Conservation (phyloP, 148 eudicot genomes). For the Fagopyrum homotropicum region DNA sequence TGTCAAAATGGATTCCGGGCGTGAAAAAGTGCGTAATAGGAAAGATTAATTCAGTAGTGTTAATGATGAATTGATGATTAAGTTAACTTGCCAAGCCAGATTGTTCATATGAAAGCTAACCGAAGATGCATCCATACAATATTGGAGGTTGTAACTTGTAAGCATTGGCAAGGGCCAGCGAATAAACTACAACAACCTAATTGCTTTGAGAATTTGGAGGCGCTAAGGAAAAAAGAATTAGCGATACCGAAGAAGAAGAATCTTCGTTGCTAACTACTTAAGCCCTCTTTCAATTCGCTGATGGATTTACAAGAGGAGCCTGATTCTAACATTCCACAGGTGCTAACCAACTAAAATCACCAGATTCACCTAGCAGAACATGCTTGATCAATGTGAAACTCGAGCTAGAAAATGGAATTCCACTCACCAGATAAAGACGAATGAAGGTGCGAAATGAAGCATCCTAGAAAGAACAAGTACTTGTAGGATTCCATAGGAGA, state of each 20-base stretch:
- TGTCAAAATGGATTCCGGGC: background rate
- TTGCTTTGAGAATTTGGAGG: background rate
- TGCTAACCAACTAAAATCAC: background rate
- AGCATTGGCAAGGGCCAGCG: background rate
- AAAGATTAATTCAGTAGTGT: background rate
- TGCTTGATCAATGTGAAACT: background rate
- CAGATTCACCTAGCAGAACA: background rate
- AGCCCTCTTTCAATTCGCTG: background rate
- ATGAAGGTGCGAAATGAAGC: constrained; percentile 28
- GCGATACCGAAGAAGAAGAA: background rate
- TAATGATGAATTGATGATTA: background rate
- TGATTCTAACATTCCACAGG: background rate
- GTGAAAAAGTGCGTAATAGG: background rate
- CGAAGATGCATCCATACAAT: background rate
- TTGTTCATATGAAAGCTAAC: background rate
- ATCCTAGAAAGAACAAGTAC: constrained; percentile 25
- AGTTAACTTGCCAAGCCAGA: background rate
- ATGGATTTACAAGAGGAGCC: background rate
- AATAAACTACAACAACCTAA: background rate
- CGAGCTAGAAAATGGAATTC: background rate
- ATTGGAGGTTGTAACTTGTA: background rate
- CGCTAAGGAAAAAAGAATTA: background rate
- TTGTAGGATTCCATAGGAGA: constrained; percentile 30
- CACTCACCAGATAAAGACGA: constrained; percentile 42
- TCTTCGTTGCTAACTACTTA: background rate